Conservation (phyloP, 2,329 filamentous ascomycete species). For the Elsinoe batatas region DNA sequence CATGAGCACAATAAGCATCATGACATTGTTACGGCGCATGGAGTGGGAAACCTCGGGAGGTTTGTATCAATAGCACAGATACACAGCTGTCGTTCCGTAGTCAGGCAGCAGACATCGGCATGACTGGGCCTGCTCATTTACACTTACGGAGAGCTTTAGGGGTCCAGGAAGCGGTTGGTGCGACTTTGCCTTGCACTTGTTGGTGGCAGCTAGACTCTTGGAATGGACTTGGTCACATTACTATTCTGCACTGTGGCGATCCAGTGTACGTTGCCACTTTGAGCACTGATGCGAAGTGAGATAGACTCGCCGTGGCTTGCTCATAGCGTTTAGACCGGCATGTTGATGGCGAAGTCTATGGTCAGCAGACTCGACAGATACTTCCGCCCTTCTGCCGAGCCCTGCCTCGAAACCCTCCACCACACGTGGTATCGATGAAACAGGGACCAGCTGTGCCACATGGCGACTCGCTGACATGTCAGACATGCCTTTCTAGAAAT, state of each 20-base stretch:
- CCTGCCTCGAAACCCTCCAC: not conserved
- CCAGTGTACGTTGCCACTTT: not conserved
- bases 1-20: not conserved
- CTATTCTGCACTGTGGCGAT: no score
- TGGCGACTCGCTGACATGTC: not conserved
- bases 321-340: not conserved
- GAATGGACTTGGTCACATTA: not conserved
- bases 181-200: not conserved
- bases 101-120: not conserved
- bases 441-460: not conserved
- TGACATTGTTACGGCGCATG: slow-evolving; percentile 4
- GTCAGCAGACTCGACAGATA: not conserved
- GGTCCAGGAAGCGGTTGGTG: not conserved
- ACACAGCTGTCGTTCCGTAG: not conserved
- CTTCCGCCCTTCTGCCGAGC: not conserved
- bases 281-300: not conserved
- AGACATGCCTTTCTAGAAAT: not conserved
- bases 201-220: not conserved
- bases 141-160: not conserved
- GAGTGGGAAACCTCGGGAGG: not conserved
- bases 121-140: not conserved
- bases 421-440: not conserved
- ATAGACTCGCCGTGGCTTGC: slow-evolving; percentile 6
- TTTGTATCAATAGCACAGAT: not conserved
- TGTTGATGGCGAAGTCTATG: not conserved